phyloP scores from a whole-genome alignment of 2,329 filamentous ascomycete species.

The Colletotrichum chlorophyti region DNA sequence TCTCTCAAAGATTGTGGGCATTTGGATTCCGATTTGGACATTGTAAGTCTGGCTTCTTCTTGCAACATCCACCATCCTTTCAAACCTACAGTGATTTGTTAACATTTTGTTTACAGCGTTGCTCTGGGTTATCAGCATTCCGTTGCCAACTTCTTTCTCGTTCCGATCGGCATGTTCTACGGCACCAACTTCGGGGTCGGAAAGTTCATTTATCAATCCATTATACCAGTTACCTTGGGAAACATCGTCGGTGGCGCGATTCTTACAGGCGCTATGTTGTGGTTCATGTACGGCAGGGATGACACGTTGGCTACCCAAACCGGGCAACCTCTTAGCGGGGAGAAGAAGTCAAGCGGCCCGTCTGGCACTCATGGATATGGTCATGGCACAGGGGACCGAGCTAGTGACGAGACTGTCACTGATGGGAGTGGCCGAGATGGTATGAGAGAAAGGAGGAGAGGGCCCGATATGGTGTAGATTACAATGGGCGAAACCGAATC shows the following conservation, averaged over 20 bases:
- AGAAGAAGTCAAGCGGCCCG: neutral
- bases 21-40: constrained; percentile 10
- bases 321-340: neutral
- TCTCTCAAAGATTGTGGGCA: constrained; percentile 9
- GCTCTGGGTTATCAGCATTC: constrained; percentile 10
- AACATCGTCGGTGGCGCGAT: neutral
- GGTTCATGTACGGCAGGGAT: constrained; percentile 4
- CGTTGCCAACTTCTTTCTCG: neutral
- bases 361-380: neutral
- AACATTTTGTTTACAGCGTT: neutral
- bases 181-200: constrained; percentile 3
- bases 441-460: neutral
- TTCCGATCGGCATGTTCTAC: constrained; percentile 12
- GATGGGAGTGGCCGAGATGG: neutral
- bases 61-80: too few species aligned
- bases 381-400: neutral
- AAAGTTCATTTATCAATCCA: constrained; percentile 5
- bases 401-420: neutral
- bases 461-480: neutral
- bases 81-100: too few species aligned
- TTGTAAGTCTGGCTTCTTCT: neutral
- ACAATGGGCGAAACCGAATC: too few species aligned
- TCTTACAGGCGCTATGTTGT: neutral
- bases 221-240: constrained; percentile 11
- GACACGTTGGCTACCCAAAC: neutral